Conservation (phyloP, 805 yeast genomes). For the Candida silvicultrix region DNA sequence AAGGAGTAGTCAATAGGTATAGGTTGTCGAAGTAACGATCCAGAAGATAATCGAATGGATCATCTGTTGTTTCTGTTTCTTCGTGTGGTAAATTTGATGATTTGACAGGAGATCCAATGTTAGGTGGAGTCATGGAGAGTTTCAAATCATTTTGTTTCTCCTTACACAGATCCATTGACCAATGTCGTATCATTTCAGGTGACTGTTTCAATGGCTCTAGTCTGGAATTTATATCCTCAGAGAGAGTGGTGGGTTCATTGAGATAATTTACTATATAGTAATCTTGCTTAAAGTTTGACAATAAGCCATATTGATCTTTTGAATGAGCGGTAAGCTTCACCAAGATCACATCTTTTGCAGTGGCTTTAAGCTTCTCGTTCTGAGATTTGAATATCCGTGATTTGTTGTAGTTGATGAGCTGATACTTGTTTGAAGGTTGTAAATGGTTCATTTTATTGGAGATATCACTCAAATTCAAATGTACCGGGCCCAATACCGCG, state of each 20-base stretch:
- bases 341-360: not conserved
- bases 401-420: constrained; percentile 14
- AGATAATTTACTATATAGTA: constrained; percentile 38
- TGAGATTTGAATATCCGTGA: constrained; percentile 11
- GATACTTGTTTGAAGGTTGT: constrained; percentile 3
- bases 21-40: constrained; percentile 30
- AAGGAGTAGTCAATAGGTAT: constrained; percentile 27
- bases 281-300: constrained; percentile 4
- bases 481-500: not conserved
- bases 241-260: not conserved
- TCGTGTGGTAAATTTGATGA: constrained; percentile 4
- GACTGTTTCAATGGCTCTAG: not conserved
- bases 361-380: not conserved
- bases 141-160: constrained; percentile 9
- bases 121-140: constrained; percentile 20
- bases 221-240: not conserved
- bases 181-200: not conserved
- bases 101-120: constrained; percentile 12
- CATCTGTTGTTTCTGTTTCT: constrained; percentile 5
- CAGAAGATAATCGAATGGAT: constrained; percentile 23
- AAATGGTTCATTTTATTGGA: constrained; percentile 3
- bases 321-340: constrained; percentile 13
- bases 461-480: not conserved
- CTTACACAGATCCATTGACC: not conserved
- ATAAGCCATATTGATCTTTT: constrained; percentile 15